Percentiles rank a stretch among this genome's conserved stretches.
Conservation (phyloP, 176 grass and related monocot genomes). For the Aegilops tauschii region DNA sequence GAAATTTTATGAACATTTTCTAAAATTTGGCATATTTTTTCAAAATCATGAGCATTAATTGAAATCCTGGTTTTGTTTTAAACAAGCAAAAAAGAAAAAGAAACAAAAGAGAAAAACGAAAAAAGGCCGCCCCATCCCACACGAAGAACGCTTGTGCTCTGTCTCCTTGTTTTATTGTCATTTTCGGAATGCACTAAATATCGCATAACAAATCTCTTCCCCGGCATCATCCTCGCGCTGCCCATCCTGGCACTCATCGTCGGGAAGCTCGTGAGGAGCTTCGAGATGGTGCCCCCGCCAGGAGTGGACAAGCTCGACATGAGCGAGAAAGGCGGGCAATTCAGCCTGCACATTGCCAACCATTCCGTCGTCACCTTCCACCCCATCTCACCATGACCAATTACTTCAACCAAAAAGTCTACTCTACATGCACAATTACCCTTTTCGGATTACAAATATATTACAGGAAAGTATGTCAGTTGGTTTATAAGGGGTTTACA, state of each 20-base stretch:
- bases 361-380: constrained; percentile 60
- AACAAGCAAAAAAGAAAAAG: no score
- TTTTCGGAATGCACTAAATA: no score
- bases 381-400: neutral
- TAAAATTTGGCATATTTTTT: no score
- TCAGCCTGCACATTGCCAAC: constrained; percentile 69
- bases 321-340: constrained; percentile 54
- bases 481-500: neutral
- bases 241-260: constrained; percentile 73
- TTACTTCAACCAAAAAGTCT: neutral
- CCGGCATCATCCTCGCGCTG: constrained; percentile 71
- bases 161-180: no score
- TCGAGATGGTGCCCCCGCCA: constrained; percentile 57
- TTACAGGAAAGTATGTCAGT: neutral
- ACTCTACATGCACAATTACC: neutral
- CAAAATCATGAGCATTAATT: no score
- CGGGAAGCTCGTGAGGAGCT: constrained; percentile 63
- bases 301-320: constrained; percentile 49
- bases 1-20: no score
- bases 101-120: no score
- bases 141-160: no score
- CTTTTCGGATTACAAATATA: neutral
- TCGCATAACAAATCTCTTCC: neutral
- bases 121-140: no score
- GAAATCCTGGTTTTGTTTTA: no score